Evolutionary conservation across 352 stramenopile genomes (phyloP).

Genomic region (Phytophthora aleatoria): DNA sequence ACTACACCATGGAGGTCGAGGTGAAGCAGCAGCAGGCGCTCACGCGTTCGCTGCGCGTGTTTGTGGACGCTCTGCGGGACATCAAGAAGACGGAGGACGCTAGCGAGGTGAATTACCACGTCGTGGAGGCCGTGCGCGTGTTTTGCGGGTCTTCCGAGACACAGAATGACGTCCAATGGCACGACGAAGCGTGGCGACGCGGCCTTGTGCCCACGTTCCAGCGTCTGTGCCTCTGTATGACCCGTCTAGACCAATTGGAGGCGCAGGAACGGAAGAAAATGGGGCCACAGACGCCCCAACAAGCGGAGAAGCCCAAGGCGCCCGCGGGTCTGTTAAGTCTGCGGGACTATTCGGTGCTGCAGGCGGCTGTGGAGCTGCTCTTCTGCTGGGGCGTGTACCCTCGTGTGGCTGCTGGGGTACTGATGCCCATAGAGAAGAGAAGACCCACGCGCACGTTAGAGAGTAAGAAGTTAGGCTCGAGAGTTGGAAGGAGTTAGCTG

Average conservation of each 20-base stretch:
- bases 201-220: slow-evolving; percentile 50
- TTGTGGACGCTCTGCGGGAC: slow-evolving; percentile 73
- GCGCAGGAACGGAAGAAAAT: slow-evolving; percentile 18
- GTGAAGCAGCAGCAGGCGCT: slow-evolving; percentile 54
- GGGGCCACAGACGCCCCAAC: background rate
- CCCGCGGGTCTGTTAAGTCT: slow-evolving; percentile 78
- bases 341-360: slow-evolving; percentile 82
- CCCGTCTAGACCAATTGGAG: slow-evolving; percentile 51
- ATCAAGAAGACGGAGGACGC: slow-evolving; percentile 40
- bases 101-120: background rate
- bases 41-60: slow-evolving; percentile 58
- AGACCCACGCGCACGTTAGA: slow-evolving; percentile 78
- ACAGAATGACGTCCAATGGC: slow-evolving; percentile 14
- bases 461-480: slow-evolving; percentile 48
- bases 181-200: slow-evolving; percentile 34
- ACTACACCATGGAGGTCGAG: slow-evolving; percentile 35
- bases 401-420: slow-evolving; percentile 50
- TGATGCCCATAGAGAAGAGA: slow-evolving; percentile 67
- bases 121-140: slow-evolving; percentile 41
- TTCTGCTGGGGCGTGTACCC: slow-evolving; percentile 73
- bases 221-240: slow-evolving; percentile 53
- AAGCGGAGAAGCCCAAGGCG: slow-evolving; percentile 43
- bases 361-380: slow-evolving; percentile 77
- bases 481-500: slow-evolving; percentile 1
- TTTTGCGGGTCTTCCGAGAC: slow-evolving; percentile 32